Percentiles rank a stretch among this genome's conserved stretches.
phyloP scores from a whole-genome alignment of 768 basidiomycete genomes.

The Gymnopilus dilepis region DNA sequence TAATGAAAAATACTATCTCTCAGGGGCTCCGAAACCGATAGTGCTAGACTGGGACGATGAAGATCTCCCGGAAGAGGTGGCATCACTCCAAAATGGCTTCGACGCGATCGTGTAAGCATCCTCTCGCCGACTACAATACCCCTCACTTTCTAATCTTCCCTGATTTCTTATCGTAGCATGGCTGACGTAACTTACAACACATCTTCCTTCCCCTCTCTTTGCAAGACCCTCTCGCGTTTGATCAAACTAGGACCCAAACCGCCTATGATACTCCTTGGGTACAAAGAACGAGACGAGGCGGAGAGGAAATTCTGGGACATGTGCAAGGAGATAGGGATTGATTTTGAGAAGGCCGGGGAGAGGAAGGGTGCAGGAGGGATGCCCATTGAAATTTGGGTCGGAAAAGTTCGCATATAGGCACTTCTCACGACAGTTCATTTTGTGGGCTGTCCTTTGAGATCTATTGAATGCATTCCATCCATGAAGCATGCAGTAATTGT shows the following conservation, averaged over 20 bases:
- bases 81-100: constrained; percentile 41
- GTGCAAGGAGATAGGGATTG: constrained; percentile 54
- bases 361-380: constrained; percentile 63
- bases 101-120: constrained; percentile 73
- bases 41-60: constrained; percentile 82
- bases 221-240: constrained; percentile 67
- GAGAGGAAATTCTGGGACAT: constrained; percentile 81
- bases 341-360: constrained; percentile 59
- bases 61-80: constrained; percentile 51
- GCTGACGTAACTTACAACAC: constrained; percentile 95
- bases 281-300: constrained; percentile 82
- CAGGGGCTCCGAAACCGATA: constrained; percentile 36
- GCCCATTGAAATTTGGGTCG: constrained; percentile 72
- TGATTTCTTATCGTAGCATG: constrained; percentile 59
- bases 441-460: no score
- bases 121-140: background rate
- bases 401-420: background rate
- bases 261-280: constrained; percentile 70
- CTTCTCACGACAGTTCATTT: no score
- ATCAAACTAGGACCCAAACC: constrained; percentile 38
- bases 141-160: background rate
- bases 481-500: background rate
- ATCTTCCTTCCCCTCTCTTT: constrained; percentile 76
- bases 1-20: constrained; percentile 43
- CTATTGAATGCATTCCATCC: background rate